These are phyloP conservation scores for Botrytis cinerea DNA, from an alignment of 2,329 filamentous ascomycete genomes.

Conservation along the genomic window DNA sequence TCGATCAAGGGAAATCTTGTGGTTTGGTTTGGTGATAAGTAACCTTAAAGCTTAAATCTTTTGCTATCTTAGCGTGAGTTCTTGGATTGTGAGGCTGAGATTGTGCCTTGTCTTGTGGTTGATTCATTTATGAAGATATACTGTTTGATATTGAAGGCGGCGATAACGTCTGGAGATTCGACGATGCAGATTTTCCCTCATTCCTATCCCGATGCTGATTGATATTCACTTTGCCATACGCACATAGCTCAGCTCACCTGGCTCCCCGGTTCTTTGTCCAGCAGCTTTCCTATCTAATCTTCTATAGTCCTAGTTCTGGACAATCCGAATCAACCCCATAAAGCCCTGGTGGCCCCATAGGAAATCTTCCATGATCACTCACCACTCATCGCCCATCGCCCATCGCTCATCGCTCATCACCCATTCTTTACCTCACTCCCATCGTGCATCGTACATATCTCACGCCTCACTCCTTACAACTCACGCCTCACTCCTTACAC, in stretches of 20 bases:
- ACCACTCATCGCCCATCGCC: neutral
- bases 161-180: neutral
- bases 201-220: neutral
- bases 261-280: neutral
- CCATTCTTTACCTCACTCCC: neutral
- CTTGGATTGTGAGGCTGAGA: neutral
- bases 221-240: neutral
- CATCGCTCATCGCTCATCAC: neutral
- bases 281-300: neutral
- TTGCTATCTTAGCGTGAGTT: conserved; percentile 1
- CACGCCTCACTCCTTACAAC: neutral
- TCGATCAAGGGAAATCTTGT: neutral
- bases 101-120: neutral
- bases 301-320: neutral
- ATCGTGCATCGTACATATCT: neutral
- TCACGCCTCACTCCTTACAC: neutral
- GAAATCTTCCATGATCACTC: neutral
- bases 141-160: neutral
- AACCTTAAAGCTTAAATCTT: neutral
- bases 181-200: too few species aligned
- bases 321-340: neutral
- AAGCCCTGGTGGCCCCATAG: neutral
- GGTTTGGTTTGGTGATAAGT: conserved; percentile 5
- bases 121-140: neutral
- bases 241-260: neutral